Conservation (phyloP, 345 rosid genomes). For the Salix suchowensis region DNA sequence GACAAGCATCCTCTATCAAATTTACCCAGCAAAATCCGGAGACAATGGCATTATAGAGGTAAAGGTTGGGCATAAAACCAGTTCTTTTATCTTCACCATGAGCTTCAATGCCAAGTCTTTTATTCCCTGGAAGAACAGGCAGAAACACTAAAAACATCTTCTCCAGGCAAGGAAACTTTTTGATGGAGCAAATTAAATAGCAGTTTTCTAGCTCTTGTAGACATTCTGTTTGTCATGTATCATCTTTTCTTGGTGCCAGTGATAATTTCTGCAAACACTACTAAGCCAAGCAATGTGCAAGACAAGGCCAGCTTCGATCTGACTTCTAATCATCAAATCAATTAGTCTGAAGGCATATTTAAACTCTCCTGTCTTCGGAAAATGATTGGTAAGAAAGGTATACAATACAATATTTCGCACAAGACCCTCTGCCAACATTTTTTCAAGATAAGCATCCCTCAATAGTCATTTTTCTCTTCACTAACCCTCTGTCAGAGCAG, state of each 20-base stretch:
- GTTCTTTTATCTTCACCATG: constrained; percentile 33
- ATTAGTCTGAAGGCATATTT: constrained; percentile 47
- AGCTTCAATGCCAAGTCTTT: constrained; percentile 49
- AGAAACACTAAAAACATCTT: constrained; percentile 21
- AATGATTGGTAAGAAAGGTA: constrained; percentile 49
- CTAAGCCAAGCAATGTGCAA: constrained; percentile 39
- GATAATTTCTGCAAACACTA: constrained; percentile 39
- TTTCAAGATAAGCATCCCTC: constrained; percentile 61
- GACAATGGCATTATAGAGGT: constrained; percentile 48
- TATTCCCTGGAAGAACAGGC: constrained; percentile 23
- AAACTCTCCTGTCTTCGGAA: constrained; percentile 48
- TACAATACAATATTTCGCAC: constrained; percentile 49
- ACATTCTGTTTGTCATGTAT: constrained; percentile 23
- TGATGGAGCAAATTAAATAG: constrained; percentile 43
- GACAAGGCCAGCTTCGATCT: constrained; percentile 39
- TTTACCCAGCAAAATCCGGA: constrained; percentile 45
- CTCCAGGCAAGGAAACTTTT: constrained; percentile 21
- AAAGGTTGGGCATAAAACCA: constrained; percentile 43
- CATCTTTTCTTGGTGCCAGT: constrained; percentile 20
- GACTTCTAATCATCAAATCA: constrained; percentile 44
- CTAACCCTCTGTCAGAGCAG: constrained; percentile 55
- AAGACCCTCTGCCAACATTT: constrained; percentile 58
- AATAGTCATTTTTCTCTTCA: constrained; percentile 49
- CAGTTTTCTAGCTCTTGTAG: constrained; percentile 32
- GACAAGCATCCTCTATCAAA: constrained; percentile 48